Evolutionary conservation across 306 rosid species (phyloP).

Genomic region (Alnus glutinosa): DNA sequence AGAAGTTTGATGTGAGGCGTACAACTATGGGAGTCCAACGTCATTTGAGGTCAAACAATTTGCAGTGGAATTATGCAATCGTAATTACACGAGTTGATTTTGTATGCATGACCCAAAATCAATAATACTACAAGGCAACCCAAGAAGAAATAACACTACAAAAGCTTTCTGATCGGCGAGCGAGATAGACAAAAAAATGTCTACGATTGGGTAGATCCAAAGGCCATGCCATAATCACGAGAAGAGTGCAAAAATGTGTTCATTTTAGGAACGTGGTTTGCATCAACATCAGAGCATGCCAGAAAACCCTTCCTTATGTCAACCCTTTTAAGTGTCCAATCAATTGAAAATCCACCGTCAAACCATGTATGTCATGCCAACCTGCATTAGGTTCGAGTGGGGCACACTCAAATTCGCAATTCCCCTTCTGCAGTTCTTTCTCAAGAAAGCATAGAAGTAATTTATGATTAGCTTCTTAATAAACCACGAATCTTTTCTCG

Average conservation of each 20-base stretch:
- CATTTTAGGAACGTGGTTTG: slow-evolving; percentile 15
- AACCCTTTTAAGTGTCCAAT: too few relatives aligned
- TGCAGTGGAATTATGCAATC: background rate
- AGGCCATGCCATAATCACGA: slow-evolving; percentile 17
- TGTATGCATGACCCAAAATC: background rate
- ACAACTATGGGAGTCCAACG: background rate
- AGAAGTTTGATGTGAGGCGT: background rate
- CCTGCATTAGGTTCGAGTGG: slow-evolving; percentile 92
- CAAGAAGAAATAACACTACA: slow-evolving; percentile 1
- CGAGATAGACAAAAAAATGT: background rate
- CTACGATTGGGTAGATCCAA: slow-evolving; percentile 20
- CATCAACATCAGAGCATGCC: background rate
- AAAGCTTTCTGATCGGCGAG: slow-evolving; percentile 11
- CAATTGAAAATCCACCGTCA: slow-evolving; percentile 43
- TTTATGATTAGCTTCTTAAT: slow-evolving; percentile 83
- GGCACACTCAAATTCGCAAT: slow-evolving; percentile 89
- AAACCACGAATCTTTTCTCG: slow-evolving; percentile 91
- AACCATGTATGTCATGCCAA: slow-evolving; percentile 98
- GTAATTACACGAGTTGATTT: background rate
- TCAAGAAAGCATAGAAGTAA: slow-evolving; percentile 86
- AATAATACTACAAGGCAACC: slow-evolving; percentile 12
- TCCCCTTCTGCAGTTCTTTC: slow-evolving; percentile 93
- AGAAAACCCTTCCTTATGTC: background rate
- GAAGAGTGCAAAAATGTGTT: slow-evolving; percentile 4
- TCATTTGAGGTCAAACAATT: background rate